Conservation (phyloP, 2,329 filamentous ascomycete genomes). For the Paraphoma chrysanthemicola region DNA sequence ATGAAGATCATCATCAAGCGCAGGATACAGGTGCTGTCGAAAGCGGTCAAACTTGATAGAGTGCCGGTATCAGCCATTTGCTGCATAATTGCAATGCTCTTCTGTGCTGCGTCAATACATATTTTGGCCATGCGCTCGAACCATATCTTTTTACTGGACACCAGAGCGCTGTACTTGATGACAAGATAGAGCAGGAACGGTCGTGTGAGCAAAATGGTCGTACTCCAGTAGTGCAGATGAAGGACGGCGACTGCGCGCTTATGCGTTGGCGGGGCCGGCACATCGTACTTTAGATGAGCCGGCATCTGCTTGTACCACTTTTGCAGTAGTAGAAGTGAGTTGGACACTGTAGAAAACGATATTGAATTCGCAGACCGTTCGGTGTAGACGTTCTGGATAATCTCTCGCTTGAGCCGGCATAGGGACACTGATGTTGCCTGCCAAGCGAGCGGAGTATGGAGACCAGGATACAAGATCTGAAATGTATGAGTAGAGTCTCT, state of each 20-base stretch:
- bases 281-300: slow-evolving; percentile 39
- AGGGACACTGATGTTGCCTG: slow-evolving; percentile 38
- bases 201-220: slow-evolving; percentile 42
- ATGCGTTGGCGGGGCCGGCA: slow-evolving; percentile 40
- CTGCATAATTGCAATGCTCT: slow-evolving; percentile 34
- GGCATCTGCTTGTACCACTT: slow-evolving; percentile 44
- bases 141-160: slow-evolving; percentile 36
- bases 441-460: slow-evolving; percentile 45
- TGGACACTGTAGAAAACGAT: slow-evolving; percentile 44
- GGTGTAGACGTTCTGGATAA: slow-evolving; percentile 44
- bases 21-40: slow-evolving; percentile 45
- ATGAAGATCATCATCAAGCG: slow-evolving; percentile 45
- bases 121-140: slow-evolving; percentile 44
- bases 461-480: slow-evolving; percentile 41
- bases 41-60: slow-evolving; percentile 42
- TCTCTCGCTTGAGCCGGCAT: slow-evolving; percentile 40
- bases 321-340: slow-evolving; percentile 38
- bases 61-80: slow-evolving; percentile 35
- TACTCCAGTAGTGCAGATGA: slow-evolving; percentile 46
- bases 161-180: slow-evolving; percentile 33
- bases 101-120: slow-evolving; percentile 42
- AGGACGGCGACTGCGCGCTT: slow-evolving; percentile 43
- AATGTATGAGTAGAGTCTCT: slow-evolving; percentile 5
- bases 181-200: slow-evolving; percentile 46
- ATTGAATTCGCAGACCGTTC: slow-evolving; percentile 38